These are phyloP conservation scores for Lasiodiplodia gonubiensis DNA, from an alignment of 2,329 filamentous ascomycete genomes.

Conservation along the genomic window DNA sequence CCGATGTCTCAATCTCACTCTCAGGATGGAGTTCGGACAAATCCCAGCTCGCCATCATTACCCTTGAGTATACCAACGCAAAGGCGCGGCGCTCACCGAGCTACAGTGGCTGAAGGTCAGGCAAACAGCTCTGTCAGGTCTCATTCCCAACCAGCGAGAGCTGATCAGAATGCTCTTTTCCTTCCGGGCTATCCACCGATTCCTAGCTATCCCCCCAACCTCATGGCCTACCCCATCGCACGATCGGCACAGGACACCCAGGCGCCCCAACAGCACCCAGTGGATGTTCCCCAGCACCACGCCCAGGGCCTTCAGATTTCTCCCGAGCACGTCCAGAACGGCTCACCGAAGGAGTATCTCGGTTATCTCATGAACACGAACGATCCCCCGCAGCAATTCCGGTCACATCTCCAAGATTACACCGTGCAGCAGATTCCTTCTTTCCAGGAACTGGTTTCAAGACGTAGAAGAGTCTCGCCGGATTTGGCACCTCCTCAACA, in stretches of 20 bases:
- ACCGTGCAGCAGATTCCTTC: slow-evolving; percentile 44
- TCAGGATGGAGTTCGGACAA: slow-evolving; percentile 53
- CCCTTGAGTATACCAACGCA: slow-evolving; percentile 51
- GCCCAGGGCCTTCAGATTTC: slow-evolving; percentile 29
- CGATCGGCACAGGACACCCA: slow-evolving; percentile 40
- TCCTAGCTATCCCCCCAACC: slow-evolving; percentile 40
- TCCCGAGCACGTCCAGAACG: slow-evolving; percentile 37
- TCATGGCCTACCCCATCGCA: slow-evolving; percentile 43
- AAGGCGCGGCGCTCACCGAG: slow-evolving; percentile 50
- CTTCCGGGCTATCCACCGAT: slow-evolving; percentile 48
- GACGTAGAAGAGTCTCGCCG: slow-evolving; percentile 50
- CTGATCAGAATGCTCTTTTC: slow-evolving; percentile 47
- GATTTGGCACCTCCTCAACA: slow-evolving; percentile 36
- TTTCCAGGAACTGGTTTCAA: slow-evolving; percentile 49
- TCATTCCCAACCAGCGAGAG: slow-evolving; percentile 57
- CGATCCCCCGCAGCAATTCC: slow-evolving; percentile 46
- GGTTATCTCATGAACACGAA: slow-evolving; percentile 56
- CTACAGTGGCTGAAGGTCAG: slow-evolving; percentile 51
- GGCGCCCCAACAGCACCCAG: slow-evolving; percentile 26
- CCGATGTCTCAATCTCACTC: slow-evolving; percentile 44
- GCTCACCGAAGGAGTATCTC: slow-evolving; percentile 57
- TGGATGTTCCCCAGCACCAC: slow-evolving; percentile 16
- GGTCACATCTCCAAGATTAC: slow-evolving; percentile 42
- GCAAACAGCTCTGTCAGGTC: slow-evolving; percentile 50
- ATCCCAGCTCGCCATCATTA: slow-evolving; percentile 56